Evolutionary conservation across 2,329 filamentous ascomycete species (phyloP).

Genomic region (Parascedosporium putredinis): DNA sequence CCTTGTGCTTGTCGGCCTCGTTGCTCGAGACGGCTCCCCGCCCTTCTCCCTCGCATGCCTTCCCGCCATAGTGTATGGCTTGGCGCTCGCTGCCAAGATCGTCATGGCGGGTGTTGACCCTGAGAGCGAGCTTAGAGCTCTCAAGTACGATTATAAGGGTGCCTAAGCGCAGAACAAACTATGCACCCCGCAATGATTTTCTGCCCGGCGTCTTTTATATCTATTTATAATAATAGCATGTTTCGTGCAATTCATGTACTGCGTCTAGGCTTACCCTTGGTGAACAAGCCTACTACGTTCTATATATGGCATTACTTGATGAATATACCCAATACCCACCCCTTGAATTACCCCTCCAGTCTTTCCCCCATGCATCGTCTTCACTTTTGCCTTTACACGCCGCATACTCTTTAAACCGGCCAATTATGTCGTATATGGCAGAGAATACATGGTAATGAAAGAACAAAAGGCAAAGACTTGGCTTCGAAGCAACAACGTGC

Average conservation of each 20-base stretch:
- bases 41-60: constrained; percentile 29
- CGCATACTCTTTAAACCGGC: not conserved
- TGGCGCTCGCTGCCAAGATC: constrained; percentile 51
- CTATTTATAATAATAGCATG: not conserved
- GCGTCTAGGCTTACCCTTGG: not conserved
- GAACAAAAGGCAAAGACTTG: not conserved
- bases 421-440: not conserved
- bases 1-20: constrained; percentile 34
- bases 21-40: constrained; percentile 22
- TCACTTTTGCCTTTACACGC: not conserved
- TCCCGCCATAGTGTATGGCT: constrained; percentile 47
- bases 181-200: too few relatives aligned
- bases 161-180: constrained; percentile 30
- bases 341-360: not conserved
- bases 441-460: not conserved
- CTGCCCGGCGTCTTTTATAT: too few relatives aligned
- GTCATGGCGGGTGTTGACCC: constrained; percentile 61
- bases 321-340: not conserved
- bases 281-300: not conserved
- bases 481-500: too few relatives aligned
- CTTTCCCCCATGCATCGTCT: not conserved
- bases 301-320: not conserved
- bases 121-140: constrained; percentile 47
- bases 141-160: constrained; percentile 59
- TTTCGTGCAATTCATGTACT: not conserved